Base-by-base conservation (phyloP, 495 filamentous ascomycete genomes). In the Aspergillus haitiensis region DNA sequence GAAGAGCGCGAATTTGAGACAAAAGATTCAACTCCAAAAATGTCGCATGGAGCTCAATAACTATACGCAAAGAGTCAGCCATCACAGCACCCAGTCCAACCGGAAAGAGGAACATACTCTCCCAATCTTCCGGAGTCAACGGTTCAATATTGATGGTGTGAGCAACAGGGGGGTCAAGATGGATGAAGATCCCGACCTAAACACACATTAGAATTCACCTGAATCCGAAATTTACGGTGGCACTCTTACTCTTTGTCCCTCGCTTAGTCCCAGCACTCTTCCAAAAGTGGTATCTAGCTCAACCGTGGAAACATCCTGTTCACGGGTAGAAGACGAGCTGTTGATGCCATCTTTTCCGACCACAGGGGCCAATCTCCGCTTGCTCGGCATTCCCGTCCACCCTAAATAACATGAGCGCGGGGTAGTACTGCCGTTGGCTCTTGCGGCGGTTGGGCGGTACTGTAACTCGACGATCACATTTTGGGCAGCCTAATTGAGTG, bases 331-430 rank as follows among this genome's bases (percentile, higher is more conserved):
- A 10, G 81, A 79, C 35, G 84, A 73, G 47, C 81, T 80, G 66
- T 71, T 82, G 60, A 92, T 84, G 6, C 90, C 89, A 70, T 91
- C 88, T 59, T 86, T 82, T 45, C 85, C 80, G 15, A 92, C 84
- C 12, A 92, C 81, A 3, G 90, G 83, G 33, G 85, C 85, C 62
- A 88, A 75, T 71, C 85, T 89, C 62, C 88, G 81, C 81, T 91
- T 92, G 81, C 92, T 96, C 62, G 89, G 86, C 90, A 98, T 94
- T 60, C 94, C 94, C 15, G 94, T 96, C 95, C 95, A 98, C 65
- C 94, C 94, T 47, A 94, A 78, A 63, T 86, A 96, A 63, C 92
- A 82, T 54, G 90, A 92, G 63, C 80, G 88, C 68, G 82, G 82
- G 31, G 78, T 72, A 49, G 79, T 66, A 62, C 70, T 72, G 52